These are phyloP conservation scores for Fusarium humuli DNA, from an alignment of 2,329 filamentous ascomycete genomes.

Conservation along the genomic window DNA sequence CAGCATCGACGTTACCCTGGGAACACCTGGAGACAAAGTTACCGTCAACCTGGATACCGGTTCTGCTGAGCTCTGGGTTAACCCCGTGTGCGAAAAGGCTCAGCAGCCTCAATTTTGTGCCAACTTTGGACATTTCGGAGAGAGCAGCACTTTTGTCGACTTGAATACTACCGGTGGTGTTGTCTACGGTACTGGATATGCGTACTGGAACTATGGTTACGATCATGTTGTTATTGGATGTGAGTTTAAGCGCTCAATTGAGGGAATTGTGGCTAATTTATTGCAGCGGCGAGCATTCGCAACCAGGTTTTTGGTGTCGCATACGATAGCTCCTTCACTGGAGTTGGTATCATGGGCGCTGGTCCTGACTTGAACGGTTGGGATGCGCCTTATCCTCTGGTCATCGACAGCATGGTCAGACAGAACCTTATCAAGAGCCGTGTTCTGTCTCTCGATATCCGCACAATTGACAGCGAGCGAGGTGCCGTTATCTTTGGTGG, in stretches of 20 bases:
- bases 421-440: constrained; percentile 55
- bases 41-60: constrained; percentile 57
- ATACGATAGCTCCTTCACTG: constrained; percentile 46
- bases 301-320: constrained; percentile 55
- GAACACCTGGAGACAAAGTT: constrained; percentile 54
- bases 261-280: constrained; percentile 1
- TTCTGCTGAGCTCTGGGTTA: constrained; percentile 58
- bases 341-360: constrained; percentile 52
- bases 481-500: constrained; percentile 64
- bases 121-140: constrained; percentile 48
- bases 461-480: constrained; percentile 47
- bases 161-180: constrained; percentile 44
- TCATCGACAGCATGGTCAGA: constrained; percentile 51
- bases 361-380: constrained; percentile 52
- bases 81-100: constrained; percentile 54
- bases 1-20: constrained; percentile 54
- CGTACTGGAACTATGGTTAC: constrained; percentile 51
- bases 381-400: constrained; percentile 50
- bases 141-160: constrained; percentile 48
- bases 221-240: constrained; percentile 51
- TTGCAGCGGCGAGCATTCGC: constrained; percentile 47
- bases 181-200: constrained; percentile 51
- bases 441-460: constrained; percentile 52
- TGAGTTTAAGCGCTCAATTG: constrained; percentile 31
- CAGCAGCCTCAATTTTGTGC: constrained; percentile 46